Evolutionary conservation across 1,284 basidiomycete species (phyloP).

Genomic region (Cutaneotrichosporon sp.): DNA sequence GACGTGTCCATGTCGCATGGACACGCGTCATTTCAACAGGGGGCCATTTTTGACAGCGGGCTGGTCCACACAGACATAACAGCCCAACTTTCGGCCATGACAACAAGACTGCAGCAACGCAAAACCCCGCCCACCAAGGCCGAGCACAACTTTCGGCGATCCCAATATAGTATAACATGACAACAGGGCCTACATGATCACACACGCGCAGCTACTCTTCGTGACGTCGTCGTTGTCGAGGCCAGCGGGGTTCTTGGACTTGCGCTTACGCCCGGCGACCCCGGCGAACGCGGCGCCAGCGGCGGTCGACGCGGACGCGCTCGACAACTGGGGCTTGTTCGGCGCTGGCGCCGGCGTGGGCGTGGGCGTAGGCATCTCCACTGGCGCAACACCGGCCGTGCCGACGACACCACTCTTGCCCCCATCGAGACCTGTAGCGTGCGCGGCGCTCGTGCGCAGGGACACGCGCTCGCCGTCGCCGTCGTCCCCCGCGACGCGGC

Average conservation of each 20-base stretch:
- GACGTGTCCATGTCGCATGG: too few relatives aligned
- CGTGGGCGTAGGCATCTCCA: neutral
- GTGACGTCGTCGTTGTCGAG: constrained; percentile 15
- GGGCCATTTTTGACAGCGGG: too few relatives aligned
- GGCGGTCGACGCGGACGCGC: too few relatives aligned
- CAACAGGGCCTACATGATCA: constrained; percentile 18
- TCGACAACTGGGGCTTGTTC: too few relatives aligned
- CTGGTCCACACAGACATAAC: too few relatives aligned
- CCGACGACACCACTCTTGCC: neutral
- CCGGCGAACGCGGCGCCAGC: too few relatives aligned
- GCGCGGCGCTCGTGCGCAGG: neutral
- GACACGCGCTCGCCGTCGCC: neutral
- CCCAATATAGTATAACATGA: constrained; percentile 7
- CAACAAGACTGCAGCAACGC: too few relatives aligned
- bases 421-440: neutral
- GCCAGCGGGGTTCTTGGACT: neutral
- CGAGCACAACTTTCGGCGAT: too few relatives aligned
- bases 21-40: too few relatives aligned
- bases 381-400: neutral
- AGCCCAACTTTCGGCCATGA: too few relatives aligned
- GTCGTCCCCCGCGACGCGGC: too few relatives aligned
- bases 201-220: constrained; percentile 12
- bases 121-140: too few relatives aligned
- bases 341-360: neutral
- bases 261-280: constrained; percentile 2